These are phyloP conservation scores for Phytopythium montanum DNA, from an alignment of 352 stramenopile genomes.

Conservation along the genomic window DNA sequence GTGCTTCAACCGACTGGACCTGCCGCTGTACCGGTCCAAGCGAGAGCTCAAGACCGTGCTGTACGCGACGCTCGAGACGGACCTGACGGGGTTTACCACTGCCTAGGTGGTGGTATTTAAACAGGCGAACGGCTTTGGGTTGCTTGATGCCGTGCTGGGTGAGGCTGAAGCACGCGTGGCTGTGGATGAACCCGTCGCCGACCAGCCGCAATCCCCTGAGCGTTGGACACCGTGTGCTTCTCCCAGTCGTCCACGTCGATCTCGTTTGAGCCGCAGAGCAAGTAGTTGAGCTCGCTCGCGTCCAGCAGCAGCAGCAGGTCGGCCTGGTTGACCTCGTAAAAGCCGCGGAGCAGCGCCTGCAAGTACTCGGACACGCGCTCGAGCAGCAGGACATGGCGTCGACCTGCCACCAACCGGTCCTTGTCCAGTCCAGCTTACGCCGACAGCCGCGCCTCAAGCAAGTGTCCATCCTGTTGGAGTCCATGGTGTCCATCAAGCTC, in stretches of 20 bases:
- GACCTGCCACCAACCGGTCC: too few relatives aligned
- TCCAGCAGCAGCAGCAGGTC: constrained; percentile 95
- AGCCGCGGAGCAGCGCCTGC: constrained; percentile 89
- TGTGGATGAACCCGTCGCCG: constrained; percentile 35
- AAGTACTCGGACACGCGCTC: constrained; percentile 90
- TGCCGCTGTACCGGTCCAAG: constrained; percentile 92
- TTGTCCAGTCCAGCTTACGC: too few relatives aligned
- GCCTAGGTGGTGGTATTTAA: constrained; percentile 19
- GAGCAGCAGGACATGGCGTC: constrained; percentile 92
- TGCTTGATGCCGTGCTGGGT: background rate
- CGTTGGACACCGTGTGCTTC: constrained; percentile 62
- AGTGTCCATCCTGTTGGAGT: too few relatives aligned
- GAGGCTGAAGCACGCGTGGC: constrained; percentile 65
- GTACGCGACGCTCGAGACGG: constrained; percentile 54
- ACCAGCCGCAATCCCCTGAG: constrained; percentile 32
- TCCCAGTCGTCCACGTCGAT: constrained; percentile 95
- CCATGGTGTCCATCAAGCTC: too few relatives aligned
- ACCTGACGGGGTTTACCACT: constrained; percentile 71
- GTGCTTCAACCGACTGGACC: constrained; percentile 91
- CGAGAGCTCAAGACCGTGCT: constrained; percentile 71
- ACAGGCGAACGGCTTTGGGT: background rate
- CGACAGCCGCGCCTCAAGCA: too few relatives aligned
- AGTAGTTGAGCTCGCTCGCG: constrained; percentile 94
- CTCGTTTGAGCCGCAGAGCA: constrained; percentile 90
- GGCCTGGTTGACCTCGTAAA: constrained; percentile 96